phyloP scores from a whole-genome alignment of 192 early-diverging fungal genomes.

The Coemansia brasiliensis region DNA sequence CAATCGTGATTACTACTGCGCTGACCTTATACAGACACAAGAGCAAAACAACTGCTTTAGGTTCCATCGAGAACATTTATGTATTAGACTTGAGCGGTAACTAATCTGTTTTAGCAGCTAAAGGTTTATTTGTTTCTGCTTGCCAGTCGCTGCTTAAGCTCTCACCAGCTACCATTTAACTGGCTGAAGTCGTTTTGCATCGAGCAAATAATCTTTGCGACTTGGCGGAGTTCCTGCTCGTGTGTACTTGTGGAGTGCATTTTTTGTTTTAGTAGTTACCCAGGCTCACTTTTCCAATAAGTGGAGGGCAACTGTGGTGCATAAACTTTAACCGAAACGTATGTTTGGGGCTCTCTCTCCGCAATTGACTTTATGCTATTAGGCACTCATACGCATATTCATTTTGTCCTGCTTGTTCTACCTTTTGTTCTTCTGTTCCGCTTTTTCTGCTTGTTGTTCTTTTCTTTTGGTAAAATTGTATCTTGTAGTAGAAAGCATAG shows the following conservation, averaged over 20 bases:
- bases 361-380: not conserved
- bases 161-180: too few relatives aligned
- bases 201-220: too few relatives aligned
- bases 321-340: constrained; percentile 1
- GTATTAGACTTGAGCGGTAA: too few relatives aligned
- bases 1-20: constrained; percentile 31
- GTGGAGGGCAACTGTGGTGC: not conserved
- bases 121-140: too few relatives aligned
- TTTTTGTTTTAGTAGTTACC: constrained; percentile 4
- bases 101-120: too few relatives aligned
- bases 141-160: too few relatives aligned
- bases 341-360: constrained; percentile 3
- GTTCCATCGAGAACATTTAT: constrained; percentile 16
- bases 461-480: not conserved
- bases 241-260: constrained; percentile 1
- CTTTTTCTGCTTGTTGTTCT: constrained; percentile 2
- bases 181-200: too few relatives aligned
- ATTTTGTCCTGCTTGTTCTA: not conserved
- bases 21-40: constrained; percentile 20
- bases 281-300: constrained; percentile 2
- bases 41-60: not conserved
- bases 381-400: not conserved
- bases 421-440: constrained; percentile 1
- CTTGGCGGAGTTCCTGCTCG: constrained; percentile 1
- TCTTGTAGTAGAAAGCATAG: too few relatives aligned